These are phyloP conservation scores for Echites panduratus DNA, from an alignment of 257 asterid species.

Conservation along the genomic window DNA sequence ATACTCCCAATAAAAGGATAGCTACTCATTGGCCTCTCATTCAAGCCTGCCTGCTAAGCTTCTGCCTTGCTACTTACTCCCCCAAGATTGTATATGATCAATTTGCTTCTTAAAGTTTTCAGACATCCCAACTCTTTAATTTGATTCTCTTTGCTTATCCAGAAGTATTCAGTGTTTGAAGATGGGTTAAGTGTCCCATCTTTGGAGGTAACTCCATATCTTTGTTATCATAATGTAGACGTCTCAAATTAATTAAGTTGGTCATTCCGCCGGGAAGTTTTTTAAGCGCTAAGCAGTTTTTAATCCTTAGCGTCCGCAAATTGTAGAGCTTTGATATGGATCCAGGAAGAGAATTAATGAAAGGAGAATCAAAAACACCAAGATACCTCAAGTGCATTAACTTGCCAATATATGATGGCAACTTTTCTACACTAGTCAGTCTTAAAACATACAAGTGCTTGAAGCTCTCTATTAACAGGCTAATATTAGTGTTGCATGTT, in stretches of 20 bases:
- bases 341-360: constrained; percentile 7
- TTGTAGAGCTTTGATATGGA: constrained; percentile 20
- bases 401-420: constrained; percentile 5
- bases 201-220: not conserved
- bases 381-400: constrained; percentile 27
- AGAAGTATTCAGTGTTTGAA: constrained; percentile 18
- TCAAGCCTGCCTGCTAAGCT: constrained; percentile 22
- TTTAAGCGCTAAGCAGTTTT: too few relatives aligned
- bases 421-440: not conserved
- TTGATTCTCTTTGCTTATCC: constrained; percentile 2
- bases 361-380: constrained; percentile 3
- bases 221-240: constrained; percentile 8
- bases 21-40: constrained; percentile 8
- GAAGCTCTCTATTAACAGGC: constrained; percentile 9
- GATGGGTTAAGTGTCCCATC: constrained; percentile 18
- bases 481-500: not conserved
- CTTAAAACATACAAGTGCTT: constrained; percentile 13
- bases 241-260: constrained; percentile 20
- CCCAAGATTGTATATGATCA: constrained; percentile 17
- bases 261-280: constrained; percentile 14
- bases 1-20: constrained; percentile 19
- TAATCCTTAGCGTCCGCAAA: constrained; percentile 17
- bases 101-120: constrained; percentile 17
- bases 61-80: constrained; percentile 17
- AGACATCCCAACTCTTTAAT: constrained; percentile 25